These are phyloP conservation scores for Hymenoscyphus repandus DNA, from an alignment of 2,329 filamentous ascomycete species.

Conservation along the genomic window DNA sequence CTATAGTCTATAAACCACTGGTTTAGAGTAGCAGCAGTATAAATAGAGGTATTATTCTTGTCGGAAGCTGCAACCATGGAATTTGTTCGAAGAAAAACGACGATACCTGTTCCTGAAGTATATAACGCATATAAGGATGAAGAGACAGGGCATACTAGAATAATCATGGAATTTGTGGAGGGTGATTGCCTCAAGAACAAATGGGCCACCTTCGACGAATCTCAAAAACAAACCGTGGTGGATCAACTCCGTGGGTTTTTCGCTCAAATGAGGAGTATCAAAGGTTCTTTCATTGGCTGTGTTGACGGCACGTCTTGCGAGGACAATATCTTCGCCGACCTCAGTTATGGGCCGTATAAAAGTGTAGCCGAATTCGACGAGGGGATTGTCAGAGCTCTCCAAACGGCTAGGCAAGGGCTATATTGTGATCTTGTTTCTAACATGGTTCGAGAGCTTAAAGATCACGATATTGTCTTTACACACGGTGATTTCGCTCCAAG, in stretches of 20 bases:
- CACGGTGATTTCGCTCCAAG: slow-evolving; percentile 4
- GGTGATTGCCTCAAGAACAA: neutral
- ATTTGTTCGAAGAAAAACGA: neutral
- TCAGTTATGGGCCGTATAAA: neutral
- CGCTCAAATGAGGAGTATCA: neutral
- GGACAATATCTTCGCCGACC: neutral
- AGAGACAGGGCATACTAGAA: neutral
- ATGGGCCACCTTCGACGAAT: neutral
- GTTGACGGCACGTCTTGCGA: neutral
- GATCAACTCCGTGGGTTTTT: neutral
- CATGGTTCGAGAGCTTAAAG: neutral
- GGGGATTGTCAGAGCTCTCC: neutral
- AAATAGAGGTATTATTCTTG: neutral
- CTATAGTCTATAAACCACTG: too few relatives aligned
- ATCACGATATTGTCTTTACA: slow-evolving; percentile 6
- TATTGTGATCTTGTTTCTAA: neutral
- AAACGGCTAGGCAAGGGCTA: neutral
- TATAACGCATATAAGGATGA: neutral
- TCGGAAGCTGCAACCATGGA: neutral
- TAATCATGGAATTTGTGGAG: neutral
- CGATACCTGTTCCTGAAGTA: neutral
- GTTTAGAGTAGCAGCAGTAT: too few relatives aligned
- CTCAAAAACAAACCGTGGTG: neutral
- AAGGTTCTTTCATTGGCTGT: neutral
- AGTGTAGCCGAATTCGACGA: neutral